Evolutionary conservation across 1,284 basidiomycete genomes (phyloP), one percentile per base, ranked within the genome.

Genomic region (Inonotus hispidus): DNA sequence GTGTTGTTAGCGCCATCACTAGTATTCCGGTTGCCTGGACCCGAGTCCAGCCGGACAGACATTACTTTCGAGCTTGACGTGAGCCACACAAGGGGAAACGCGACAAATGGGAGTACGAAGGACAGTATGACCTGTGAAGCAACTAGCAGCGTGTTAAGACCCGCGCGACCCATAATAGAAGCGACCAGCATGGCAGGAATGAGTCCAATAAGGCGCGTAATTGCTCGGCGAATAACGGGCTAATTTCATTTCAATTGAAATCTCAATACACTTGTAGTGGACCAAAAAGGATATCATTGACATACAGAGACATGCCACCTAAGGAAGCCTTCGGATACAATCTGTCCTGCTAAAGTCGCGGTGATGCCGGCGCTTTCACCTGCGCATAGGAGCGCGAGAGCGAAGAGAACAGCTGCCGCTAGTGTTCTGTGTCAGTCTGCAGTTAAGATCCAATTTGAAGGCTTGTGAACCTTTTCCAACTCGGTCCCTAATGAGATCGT

Each of bases 291-390:
- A 10, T 16, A 45, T 10, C 16, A 5, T 49, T 38, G 49, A 72
- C 83, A 71, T 69, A 92, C 90, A 60, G 92, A 89, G 53, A 93
- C 82, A 58, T 83, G 82, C 95, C 95, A 98, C 59, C 86, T 83
- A 64, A 99, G 81, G 73, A 98, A 97, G 0, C 96, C 96, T 74
- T 98, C 96, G 0, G 88, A 89, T 35, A 98, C 90, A 49, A 95
- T 88, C 74, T 98, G 89, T 0, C 95, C 96, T 0, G 94, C 91
- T 13, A 98, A 81, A 0, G 95, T 98, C 6, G 93, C 95, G 1
- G 97, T 92, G 64, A 98, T 85, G 5, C 90, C 92, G 0, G 95
- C 92, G 65, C 92, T 93, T 77, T 98, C 94, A 2, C 95, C 95
- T 0, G 94, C 82, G 43, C 88, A 87, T 8, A 97, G 80, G 11